Evolutionary conservation across 139 green algal genomes (phyloP), one percentile per base, ranked within the genome.

Genomic region (Ulvella scutata): DNA sequence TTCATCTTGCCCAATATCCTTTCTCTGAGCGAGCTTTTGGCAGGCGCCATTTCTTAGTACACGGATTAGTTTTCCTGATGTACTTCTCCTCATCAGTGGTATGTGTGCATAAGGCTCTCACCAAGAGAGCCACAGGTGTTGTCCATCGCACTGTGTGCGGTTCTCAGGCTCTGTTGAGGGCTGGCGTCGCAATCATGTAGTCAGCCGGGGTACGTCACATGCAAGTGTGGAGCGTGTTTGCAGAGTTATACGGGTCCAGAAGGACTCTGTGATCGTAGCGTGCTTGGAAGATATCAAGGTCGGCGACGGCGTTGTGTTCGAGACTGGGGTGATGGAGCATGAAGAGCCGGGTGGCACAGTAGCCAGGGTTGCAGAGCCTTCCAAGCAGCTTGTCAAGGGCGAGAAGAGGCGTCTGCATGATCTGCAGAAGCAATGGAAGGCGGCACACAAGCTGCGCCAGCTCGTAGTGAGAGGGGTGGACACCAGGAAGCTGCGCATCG

Each of bases 281-380:
- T 77, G 36, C 4, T 33, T 76, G 51, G 51, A 67, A 67, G 51
- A 78, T 3, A 17, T 93, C 37, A 87, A 88, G 72, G 79, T 78
- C 6, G 89, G 89, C 26, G 86, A 92, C 37, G 90, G 90, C 10
- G 35, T 96, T 13, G 89, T 93, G 72, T 91, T 96, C 80, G 90
- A 96, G 79, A 59, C 35, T 0, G 89, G 89, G 0, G 23, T 26
- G 3, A 84, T 87, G 2, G 77, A 89, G 74, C 43, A 81, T 37
- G 39, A 82, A 7, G 90, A 96, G 82, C 37, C 86, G 40, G 90
- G 89, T 67, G 90, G 85, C 2, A 36, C 36, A 10, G 77, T 92
- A 13, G 51, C 13, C n/a, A n/a, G 51, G n/a, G 10, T 87, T 77
- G 26, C 77, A 82, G 73, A 77, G 84, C 21, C 40, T 20, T 4